Base-by-base conservation (phyloP, 1,139 yeast genomes). In the Scheffersomyces titani region DNA sequence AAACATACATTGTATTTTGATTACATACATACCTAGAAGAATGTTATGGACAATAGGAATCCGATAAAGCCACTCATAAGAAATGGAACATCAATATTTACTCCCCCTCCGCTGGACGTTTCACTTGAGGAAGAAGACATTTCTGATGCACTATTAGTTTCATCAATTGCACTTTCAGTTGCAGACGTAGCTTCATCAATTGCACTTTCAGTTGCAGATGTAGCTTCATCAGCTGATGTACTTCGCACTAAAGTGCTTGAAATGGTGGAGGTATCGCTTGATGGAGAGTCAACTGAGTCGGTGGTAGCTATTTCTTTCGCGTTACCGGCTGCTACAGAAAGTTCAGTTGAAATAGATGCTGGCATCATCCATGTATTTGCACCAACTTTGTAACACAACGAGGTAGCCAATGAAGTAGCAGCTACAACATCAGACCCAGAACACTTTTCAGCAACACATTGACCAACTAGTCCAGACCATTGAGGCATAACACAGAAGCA, bases 181-280 rank as follows among this genome's bases (percentile, higher is more conserved):
- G 85, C 86, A 61, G 82, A 81, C 58, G 81, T 77, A 24, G 85
- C 80, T 58, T 81, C 69, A 44, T 85, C 78, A 46, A 82, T 84
- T 6, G 69, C 63, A 18, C 85, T 85, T 65, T 78, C 81, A 19
- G 83, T 79, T 47, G 67, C 68, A 62, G 67, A 76, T 54, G 60
- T 47, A 44, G 49, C 50, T 19, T 20, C 20, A 19, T 20, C 13
- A 11, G 20, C n/a, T 4, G 49, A 13, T 44, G 47, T 24, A 16
- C 54, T 51, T 18, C 22, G 46, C 2, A 36, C 51, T 16, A 22
- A 44, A 30, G 44, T 21, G 45, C 19, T 24, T 16, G 45, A 13
- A 5, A n/a, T n/a, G 11, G 16, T 19, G 16, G 52, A 18, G 9
- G 24, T 11, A 13, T 19, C 47, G 46, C 20, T 19, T n/a, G 45